These are phyloP conservation scores for Mitragyna speciosa DNA, from an alignment of 257 asterid species.

Conservation along the genomic window DNA sequence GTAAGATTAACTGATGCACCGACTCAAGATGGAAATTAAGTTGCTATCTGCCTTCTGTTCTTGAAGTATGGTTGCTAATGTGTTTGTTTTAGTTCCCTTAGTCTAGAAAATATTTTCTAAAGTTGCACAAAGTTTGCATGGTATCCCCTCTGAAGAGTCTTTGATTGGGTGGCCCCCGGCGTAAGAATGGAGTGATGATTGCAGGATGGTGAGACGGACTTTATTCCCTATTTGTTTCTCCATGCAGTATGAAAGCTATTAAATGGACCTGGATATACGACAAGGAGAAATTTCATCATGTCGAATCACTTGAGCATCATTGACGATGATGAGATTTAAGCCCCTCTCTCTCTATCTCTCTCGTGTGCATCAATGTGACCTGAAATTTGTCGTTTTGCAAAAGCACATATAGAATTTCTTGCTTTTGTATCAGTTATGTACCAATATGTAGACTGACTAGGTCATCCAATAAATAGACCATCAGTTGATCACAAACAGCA, in stretches of 20 bases:
- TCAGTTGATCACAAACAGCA: too few species aligned
- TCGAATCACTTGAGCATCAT: not conserved
- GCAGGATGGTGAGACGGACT: not conserved
- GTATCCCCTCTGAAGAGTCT: not conserved
- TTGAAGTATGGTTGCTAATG: not conserved
- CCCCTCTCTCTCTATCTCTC: too few species aligned
- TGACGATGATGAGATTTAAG: too few species aligned
- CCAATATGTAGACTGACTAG: too few species aligned
- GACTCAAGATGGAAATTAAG: slow-evolving; percentile 44
- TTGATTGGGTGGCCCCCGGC: not conserved
- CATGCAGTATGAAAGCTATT: not conserved
- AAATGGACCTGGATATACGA: not conserved
- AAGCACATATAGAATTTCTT: too few species aligned
- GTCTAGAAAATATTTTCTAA: not conserved
- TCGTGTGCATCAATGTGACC: too few species aligned
- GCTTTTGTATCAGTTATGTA: too few species aligned
- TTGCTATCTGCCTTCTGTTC: not conserved
- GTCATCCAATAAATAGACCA: too few species aligned
- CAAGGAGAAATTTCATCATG: not conserved
- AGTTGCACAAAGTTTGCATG: not conserved
- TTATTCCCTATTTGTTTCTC: not conserved
- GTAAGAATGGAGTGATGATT: not conserved
- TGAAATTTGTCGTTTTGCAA: not conserved
- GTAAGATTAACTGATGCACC: slow-evolving; percentile 68
- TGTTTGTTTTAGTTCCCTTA: not conserved